Evolutionary conservation across 352 stramenopile species (phyloP), one percentile per base, ranked within the genome.

Genomic region (Ophiocytium majus): DNA sequence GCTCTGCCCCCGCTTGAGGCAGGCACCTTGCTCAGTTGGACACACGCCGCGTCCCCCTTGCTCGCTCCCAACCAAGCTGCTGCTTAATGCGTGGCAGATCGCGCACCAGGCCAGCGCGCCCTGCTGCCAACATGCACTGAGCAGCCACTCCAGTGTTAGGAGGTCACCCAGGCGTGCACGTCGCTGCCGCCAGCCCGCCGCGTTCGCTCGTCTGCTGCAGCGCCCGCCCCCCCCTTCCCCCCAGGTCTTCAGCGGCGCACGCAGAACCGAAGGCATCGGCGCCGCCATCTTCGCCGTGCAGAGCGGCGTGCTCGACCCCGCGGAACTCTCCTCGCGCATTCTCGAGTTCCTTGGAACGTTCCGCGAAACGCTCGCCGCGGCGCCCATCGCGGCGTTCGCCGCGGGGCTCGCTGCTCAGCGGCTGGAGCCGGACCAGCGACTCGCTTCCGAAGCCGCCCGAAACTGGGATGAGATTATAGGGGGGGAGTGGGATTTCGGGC

Each of bases 381-480:
- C 84, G 85, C 36, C 80, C 50, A 57, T 89, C 19, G 63, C 79
- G n/a, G 57, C 81, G 19, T 63, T 76, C 50, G 50, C 50, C 10
- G 81, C 32, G 33, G 50, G 79, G 57, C 79, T 82, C 64, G 43
- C 35, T 76, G 83, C 1, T 79, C n/a, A 74, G 71, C 35, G 76
- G 75, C 1, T 31, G 28, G 63, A 83, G 71, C 63, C 43, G 0
- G 79, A 81, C 36, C 79, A 83, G n/a, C 79, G 43, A 5, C 79
- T 83, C 28, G 43, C 36, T 33, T 34, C 34, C 23, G 17, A 64
- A 33, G 76, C 17, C 63, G 36, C 10, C 34, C 50, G 85, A 23
- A 83, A 88, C 33, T 87, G 85, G 85, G 32, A 43, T 0, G 85
- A 88, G 78, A 88, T 88, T 23, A 75, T 80, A 9, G 81, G 37